Base-by-base conservation (phyloP, 2,329 filamentous ascomycete genomes). In the Neonectria neomacrospora region DNA sequence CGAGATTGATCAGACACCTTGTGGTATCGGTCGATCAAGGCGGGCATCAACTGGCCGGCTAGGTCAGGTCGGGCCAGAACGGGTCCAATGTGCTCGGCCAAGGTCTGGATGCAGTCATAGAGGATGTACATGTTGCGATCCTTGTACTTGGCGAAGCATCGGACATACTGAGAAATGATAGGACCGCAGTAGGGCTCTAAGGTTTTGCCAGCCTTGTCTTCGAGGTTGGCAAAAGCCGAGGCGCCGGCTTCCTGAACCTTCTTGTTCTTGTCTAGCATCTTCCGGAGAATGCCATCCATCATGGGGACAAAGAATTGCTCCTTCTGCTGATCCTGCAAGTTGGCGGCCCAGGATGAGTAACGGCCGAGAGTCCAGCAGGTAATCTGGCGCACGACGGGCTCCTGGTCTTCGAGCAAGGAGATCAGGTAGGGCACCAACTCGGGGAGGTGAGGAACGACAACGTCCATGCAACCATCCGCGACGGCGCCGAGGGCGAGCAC, bases 71-170 rank as follows among this genome's bases (percentile, higher is more conserved):
- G 85, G n/a, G 93, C 91, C 68, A 99, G 84, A 34, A 91, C 88
- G 7, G 90, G 89, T 11, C 93, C 94, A 58, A 98, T 91, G 74
- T 93, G 91, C 78, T 99, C 96, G 3, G 96, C 96, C 61, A 99
- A 83, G 0, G 96, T 99, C 81, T 99, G 96, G 34, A 99, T 93
- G 78, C 96, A 98, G 80, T 99, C 96, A 81, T 99, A 99, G 34
- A 99, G 87, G 58, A 98, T 96, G 81, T 96, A 97, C 89, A 98
- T 97, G 81, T 99, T 99, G 74, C 93, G 91, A 79, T 98, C 95
- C 85, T 99, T 98, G 87, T 98, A 99, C 79, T 92, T 94, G 56
- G 85, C 87, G 79, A 99, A 99, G 79, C 96, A 99, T 64, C 87
- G 85, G 55, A 97, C 94, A 74, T 95, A 98, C 76, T 98, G 96